Evolutionary conservation across 1,139 yeast species (phyloP).

Genomic region (Suhomyces yuchorum): DNA sequence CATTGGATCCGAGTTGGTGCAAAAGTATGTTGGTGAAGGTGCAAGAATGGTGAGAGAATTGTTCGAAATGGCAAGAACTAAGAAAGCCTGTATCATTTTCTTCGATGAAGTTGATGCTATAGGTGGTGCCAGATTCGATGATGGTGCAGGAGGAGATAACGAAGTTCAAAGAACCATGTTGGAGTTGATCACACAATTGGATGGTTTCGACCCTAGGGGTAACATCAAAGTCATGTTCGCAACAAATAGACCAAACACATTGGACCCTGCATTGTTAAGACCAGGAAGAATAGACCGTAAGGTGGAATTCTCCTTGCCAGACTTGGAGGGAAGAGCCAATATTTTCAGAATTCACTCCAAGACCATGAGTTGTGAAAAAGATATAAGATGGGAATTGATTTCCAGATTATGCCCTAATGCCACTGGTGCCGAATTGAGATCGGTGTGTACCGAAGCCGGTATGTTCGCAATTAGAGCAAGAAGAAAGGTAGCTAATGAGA

Average conservation of each 20-base stretch:
- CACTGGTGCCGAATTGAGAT: conserved; percentile 91
- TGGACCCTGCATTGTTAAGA: conserved; percentile 95
- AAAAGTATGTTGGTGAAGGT: conserved; percentile 98
- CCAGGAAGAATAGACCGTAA: conserved; percentile 98
- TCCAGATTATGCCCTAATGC: conserved; percentile 97
- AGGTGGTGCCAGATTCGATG: conserved; percentile 98
- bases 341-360: conserved; percentile 96
- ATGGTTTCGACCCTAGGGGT: conserved; percentile 98
- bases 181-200: conserved; percentile 94
- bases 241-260: conserved; percentile 94
- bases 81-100: conserved; percentile 93
- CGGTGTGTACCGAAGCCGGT: conserved; percentile 48
- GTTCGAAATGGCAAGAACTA: conserved; percentile 97
- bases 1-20: conserved; percentile 96
- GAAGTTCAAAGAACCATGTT: conserved; percentile 99
- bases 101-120: conserved; percentile 98
- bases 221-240: conserved; percentile 99
- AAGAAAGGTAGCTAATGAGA: conserved; percentile 96
- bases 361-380: conserved; percentile 96
- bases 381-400: conserved; percentile 96
- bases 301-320: conserved; percentile 95
- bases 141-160: conserved; percentile 99
- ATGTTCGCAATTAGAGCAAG: conserved; percentile 99
- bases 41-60: conserved; percentile 98
- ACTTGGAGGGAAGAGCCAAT: conserved; percentile 95